Conservation (phyloP, 345 rosid species). For the Nephelium lappaceum region DNA sequence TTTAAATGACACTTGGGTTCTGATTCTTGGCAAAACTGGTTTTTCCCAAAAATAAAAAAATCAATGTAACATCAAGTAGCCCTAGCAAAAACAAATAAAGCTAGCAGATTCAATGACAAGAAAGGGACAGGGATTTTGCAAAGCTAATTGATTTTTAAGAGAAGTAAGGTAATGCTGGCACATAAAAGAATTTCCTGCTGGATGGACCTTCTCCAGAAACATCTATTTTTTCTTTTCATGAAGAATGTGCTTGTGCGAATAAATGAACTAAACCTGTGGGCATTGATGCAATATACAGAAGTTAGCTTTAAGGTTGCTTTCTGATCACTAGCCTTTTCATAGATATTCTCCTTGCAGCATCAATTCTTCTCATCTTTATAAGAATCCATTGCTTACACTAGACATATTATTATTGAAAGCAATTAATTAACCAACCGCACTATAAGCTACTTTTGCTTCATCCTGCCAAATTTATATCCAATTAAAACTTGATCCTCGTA, state of each 20-base stretch:
- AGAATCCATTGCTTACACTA: slow-evolving; percentile 28
- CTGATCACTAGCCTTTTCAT: slow-evolving; percentile 29
- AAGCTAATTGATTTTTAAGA: slow-evolving; percentile 3
- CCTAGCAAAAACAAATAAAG: not conserved
- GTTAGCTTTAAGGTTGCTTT: slow-evolving; percentile 41
- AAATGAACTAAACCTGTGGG: slow-evolving; percentile 40
- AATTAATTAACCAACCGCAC: slow-evolving; percentile 23
- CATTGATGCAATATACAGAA: slow-evolving; percentile 49
- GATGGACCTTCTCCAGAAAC: slow-evolving; percentile 19
- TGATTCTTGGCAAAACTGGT: slow-evolving; percentile 15
- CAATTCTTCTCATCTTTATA: slow-evolving; percentile 42
- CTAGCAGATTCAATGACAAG: slow-evolving; percentile 27
- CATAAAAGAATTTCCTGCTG: slow-evolving; percentile 23
- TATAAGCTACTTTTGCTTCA: slow-evolving; percentile 19
- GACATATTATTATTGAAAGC: slow-evolving; percentile 16
- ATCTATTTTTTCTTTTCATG: slow-evolving; percentile 9
- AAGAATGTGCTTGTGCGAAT: slow-evolving; percentile 37
- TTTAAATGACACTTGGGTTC: not conserved
- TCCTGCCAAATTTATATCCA: slow-evolving; percentile 26
- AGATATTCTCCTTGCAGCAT: slow-evolving; percentile 46
- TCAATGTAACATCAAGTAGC: slow-evolving; percentile 4
- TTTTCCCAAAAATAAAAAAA: not conserved
- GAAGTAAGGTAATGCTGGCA: slow-evolving; percentile 19
- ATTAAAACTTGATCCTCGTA: slow-evolving; percentile 14
- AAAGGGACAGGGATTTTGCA: slow-evolving; percentile 4